Evolutionary conservation across 2,329 filamentous ascomycete genomes (phyloP).

Genomic region (Aspergillus ibericus): DNA sequence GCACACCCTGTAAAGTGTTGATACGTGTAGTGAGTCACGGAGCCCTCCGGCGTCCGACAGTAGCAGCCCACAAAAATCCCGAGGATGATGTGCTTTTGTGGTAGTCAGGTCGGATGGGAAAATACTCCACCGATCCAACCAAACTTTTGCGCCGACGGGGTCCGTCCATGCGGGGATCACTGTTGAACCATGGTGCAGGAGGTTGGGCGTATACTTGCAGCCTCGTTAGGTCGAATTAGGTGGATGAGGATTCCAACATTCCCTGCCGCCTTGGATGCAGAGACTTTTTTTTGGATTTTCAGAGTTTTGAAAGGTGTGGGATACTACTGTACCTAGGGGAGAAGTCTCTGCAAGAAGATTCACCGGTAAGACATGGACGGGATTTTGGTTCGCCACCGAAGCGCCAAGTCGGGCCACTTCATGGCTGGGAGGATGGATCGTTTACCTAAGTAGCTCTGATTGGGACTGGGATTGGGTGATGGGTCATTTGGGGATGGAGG

Average conservation of each 20-base stretch:
- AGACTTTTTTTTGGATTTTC: neutral
- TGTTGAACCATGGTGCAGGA: conserved; percentile 3
- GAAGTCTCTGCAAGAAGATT: neutral
- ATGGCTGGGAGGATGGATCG: neutral
- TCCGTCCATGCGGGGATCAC: conserved; percentile 1
- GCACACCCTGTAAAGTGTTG: neutral
- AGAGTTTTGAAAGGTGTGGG: no score
- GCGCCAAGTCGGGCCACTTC: conserved; percentile 5
- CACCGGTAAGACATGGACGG: neutral
- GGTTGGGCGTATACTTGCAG: neutral
- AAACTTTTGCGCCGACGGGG: neutral
- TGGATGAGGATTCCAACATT: neutral
- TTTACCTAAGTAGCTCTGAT: neutral
- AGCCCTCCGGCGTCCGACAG: neutral
- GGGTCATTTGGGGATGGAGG: neutral
- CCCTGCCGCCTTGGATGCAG: neutral
- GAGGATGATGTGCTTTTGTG: neutral
- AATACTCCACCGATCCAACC: neutral
- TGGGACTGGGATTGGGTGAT: neutral
- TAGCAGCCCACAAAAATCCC: neutral
- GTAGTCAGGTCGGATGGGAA: neutral
- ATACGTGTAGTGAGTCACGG: neutral
- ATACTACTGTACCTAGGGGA: no score
- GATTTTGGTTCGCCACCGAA: conserved; percentile 3
- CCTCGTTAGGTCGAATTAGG: neutral